Evolutionary conservation across 1,284 basidiomycete genomes (phyloP).

Genomic region (Cryptococcus sp.): DNA sequence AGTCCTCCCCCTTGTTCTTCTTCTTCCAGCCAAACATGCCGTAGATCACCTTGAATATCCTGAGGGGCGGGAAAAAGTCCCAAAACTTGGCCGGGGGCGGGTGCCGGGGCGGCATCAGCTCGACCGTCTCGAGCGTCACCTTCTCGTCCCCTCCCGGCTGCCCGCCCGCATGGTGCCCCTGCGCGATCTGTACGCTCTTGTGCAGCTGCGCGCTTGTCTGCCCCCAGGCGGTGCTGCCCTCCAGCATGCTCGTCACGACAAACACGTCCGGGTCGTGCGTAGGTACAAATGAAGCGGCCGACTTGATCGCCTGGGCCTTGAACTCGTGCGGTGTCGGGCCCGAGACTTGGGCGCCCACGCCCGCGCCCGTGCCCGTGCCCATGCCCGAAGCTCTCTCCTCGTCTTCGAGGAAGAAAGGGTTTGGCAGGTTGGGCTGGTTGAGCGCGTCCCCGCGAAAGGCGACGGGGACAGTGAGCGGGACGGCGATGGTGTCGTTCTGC

Average conservation of each 20-base stretch:
- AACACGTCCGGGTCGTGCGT: constrained; percentile 17
- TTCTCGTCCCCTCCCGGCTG: constrained; percentile 3
- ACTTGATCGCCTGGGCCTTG: constrained; percentile 23
- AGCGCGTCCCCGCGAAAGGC: constrained; percentile 23
- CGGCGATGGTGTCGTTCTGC: constrained; percentile 21
- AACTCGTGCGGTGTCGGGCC: constrained; percentile 18
- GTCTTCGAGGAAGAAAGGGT: constrained; percentile 8
- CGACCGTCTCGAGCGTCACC: constrained; percentile 29
- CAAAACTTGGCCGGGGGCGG: constrained; percentile 26
- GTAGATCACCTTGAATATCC: constrained; percentile 28
- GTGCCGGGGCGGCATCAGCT: constrained; percentile 37
- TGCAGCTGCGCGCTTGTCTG: background rate
- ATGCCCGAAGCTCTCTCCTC: constrained; percentile 3
- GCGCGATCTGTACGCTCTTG: constrained; percentile 2
- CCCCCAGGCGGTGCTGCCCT: background rate
- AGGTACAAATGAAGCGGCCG: constrained; percentile 19
- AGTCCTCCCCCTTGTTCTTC: constrained; percentile 12
- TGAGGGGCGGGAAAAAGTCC: constrained; percentile 33
- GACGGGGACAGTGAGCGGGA: constrained; percentile 31
- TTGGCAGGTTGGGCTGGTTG: constrained; percentile 15
- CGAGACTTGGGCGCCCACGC: constrained; percentile 4
- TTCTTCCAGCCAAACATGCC: constrained; percentile 28
- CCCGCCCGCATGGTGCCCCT: background rate
- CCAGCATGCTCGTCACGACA: constrained; percentile 3
- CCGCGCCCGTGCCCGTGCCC: no score